Conservation (phyloP, 176 grass and related monocot genomes). For the Oryza coarctata region DNA sequence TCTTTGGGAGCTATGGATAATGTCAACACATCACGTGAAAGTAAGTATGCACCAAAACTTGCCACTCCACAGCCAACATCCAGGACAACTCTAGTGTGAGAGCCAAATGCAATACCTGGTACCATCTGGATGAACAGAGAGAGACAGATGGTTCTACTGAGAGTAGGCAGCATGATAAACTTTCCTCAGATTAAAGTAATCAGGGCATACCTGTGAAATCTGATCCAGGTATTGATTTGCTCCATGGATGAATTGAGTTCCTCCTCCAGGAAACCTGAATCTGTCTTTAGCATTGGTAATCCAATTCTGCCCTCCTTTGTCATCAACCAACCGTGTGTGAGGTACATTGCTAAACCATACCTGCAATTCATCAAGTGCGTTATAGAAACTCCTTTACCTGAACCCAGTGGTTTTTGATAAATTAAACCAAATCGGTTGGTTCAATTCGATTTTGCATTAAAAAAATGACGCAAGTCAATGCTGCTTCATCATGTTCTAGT, state of each 20-base stretch:
- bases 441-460: not conserved
- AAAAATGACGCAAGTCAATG: not conserved
- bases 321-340: conserved; percentile 89
- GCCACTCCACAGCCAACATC: conserved; percentile 89
- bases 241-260: conserved; percentile 93
- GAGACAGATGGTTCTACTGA: conserved; percentile 24
- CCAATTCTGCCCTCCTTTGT: conserved; percentile 99
- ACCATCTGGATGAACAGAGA: conserved; percentile 66
- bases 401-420: not conserved
- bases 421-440: not conserved
- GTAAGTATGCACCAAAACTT: conserved; percentile 97
- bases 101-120: conserved; percentile 89
- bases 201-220: conserved; percentile 63
- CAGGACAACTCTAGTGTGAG: conserved; percentile 76
- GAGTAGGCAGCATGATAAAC: not conserved
- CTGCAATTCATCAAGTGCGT: conserved; percentile 39
- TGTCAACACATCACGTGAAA: conserved; percentile 83
- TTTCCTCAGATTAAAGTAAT: not conserved
- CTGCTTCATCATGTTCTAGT: not conserved
- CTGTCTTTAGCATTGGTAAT: conserved; percentile 84
- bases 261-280: conserved; percentile 92
- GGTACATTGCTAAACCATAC: conserved; percentile 98
- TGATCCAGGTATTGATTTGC: conserved; percentile 83
- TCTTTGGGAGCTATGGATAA: conserved; percentile 96
- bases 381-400: not conserved